A percentile compares a stretch with the other conserved stretches of the same genome.
Conservation (phyloP, 306 rosid species). For the Quillaja saponaria region DNA sequence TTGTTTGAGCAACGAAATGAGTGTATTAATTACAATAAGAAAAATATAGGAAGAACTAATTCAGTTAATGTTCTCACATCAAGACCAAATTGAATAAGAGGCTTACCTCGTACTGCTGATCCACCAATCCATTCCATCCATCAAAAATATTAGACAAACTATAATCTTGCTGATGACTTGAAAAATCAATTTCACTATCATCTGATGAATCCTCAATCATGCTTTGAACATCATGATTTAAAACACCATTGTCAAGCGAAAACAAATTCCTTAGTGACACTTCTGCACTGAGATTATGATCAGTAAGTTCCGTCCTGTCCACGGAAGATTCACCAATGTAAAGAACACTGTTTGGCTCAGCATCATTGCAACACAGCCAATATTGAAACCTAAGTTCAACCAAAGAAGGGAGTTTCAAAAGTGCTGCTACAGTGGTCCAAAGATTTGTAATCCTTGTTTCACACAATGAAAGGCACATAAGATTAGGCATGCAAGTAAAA, state of each 20-base stretch:
- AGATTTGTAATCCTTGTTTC: slow-evolving; percentile 81
- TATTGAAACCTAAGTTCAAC: slow-evolving; percentile 76
- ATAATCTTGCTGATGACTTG: slow-evolving; percentile 41
- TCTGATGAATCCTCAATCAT: slow-evolving; percentile 67
- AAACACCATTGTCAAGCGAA: slow-evolving; percentile 44
- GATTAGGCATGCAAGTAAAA: slow-evolving; percentile 77
- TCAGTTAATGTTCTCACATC: slow-evolving; percentile 19
- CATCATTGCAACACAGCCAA: slow-evolving; percentile 60
- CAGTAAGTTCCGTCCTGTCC: slow-evolving; percentile 36
- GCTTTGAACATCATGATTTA: slow-evolving; percentile 48
- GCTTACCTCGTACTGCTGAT: slow-evolving; percentile 63
- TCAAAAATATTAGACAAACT: slow-evolving; percentile 46
- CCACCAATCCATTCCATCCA: slow-evolving; percentile 38
- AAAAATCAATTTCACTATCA: slow-evolving; percentile 56
- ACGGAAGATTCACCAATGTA: slow-evolving; percentile 36
- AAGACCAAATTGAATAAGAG: slow-evolving; percentile 8
- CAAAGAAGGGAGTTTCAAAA: slow-evolving; percentile 77
- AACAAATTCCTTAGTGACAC: slow-evolving; percentile 47
- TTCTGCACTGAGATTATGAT: slow-evolving; percentile 40
- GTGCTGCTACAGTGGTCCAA: slow-evolving; percentile 78
- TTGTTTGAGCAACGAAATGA: slow-evolving; percentile 18
- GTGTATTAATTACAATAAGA: slow-evolving; percentile 14
- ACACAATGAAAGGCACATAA: slow-evolving; percentile 72
- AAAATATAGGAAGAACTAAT: not conserved
- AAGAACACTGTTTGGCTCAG: slow-evolving; percentile 40